A percentile compares a stretch with the other conserved stretches of the same genome.
phyloP scores from a whole-genome alignment of 2,329 filamentous ascomycete genomes.

The Endocalyx cinctus region DNA sequence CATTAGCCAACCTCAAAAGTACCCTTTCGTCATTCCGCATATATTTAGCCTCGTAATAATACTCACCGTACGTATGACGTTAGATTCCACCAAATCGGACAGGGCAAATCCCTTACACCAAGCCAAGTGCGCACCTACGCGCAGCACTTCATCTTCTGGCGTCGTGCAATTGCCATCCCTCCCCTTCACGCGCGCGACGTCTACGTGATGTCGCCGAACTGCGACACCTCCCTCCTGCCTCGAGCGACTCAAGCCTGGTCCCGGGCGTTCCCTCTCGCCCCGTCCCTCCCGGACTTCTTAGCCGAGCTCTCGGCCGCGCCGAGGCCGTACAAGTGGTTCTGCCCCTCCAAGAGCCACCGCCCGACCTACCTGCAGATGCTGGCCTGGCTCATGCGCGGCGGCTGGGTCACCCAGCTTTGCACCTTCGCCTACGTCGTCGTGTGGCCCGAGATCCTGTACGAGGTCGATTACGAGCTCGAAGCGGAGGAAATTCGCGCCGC shows the following conservation, averaged over 20 bases:
- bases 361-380: slow-evolving; percentile 85
- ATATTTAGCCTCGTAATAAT: no score
- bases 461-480: slow-evolving; percentile 69
- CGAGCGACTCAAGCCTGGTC: slow-evolving; percentile 69
- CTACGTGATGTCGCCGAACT: slow-evolving; percentile 89
- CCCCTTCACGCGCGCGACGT: slow-evolving; percentile 85
- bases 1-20: no score
- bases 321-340: slow-evolving; percentile 75
- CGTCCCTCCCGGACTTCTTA: slow-evolving; percentile 82
- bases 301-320: slow-evolving; percentile 75
- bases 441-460: slow-evolving; percentile 74
- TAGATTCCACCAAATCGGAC: slow-evolving; percentile 65
- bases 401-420: slow-evolving; percentile 90
- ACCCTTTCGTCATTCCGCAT: no score
- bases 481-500: slow-evolving; percentile 52
- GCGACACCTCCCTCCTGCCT: slow-evolving; percentile 68
- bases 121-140: slow-evolving; percentile 82
- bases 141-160: slow-evolving; percentile 93
- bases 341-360: slow-evolving; percentile 83
- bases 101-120: slow-evolving; percentile 67
- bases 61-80: no score
- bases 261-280: slow-evolving; percentile 75
- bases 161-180: slow-evolving; percentile 84
- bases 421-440: slow-evolving; percentile 88
- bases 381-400: slow-evolving; percentile 86